A percentile compares a stretch with the other conserved stretches of the same genome.
These are phyloP conservation scores for Flaveria robusta DNA, from an alignment of 129 eudicot genomes.

Conservation along the genomic window DNA sequence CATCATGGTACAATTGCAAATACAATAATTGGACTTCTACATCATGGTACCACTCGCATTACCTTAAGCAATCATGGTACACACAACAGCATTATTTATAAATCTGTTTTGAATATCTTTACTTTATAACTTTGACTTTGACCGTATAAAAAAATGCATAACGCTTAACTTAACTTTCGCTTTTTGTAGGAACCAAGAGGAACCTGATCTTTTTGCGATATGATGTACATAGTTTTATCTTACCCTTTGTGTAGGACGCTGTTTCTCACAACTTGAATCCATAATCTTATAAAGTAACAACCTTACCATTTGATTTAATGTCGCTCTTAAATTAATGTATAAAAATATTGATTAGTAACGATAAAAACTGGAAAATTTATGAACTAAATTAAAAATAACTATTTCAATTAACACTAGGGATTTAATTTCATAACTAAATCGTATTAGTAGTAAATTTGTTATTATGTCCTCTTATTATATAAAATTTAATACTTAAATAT, in stretches of 20 bases:
- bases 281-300: too few species aligned
- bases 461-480: not conserved
- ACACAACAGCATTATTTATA: not conserved
- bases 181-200: too few species aligned
- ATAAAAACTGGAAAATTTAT: not conserved
- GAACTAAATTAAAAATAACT: not conserved
- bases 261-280: too few species aligned
- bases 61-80: conserved; percentile 31
- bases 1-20: conserved; percentile 31
- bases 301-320: too few species aligned
- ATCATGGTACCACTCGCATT: conserved; percentile 33
- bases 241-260: too few species aligned
- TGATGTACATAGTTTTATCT: too few species aligned
- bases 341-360: not conserved
- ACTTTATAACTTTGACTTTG: not conserved
- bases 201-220: too few species aligned
- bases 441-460: not conserved
- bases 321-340: not conserved
- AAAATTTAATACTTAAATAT: not conserved
- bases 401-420: not conserved
- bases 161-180: too few species aligned
- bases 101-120: not conserved
- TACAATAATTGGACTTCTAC: conserved; percentile 20
- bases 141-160: not conserved
- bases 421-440: not conserved